Evolutionary conservation across 805 yeast genomes (phyloP), one percentile per base, ranked within the genome.

Genomic region (Lipomyces yamanashiensis): DNA sequence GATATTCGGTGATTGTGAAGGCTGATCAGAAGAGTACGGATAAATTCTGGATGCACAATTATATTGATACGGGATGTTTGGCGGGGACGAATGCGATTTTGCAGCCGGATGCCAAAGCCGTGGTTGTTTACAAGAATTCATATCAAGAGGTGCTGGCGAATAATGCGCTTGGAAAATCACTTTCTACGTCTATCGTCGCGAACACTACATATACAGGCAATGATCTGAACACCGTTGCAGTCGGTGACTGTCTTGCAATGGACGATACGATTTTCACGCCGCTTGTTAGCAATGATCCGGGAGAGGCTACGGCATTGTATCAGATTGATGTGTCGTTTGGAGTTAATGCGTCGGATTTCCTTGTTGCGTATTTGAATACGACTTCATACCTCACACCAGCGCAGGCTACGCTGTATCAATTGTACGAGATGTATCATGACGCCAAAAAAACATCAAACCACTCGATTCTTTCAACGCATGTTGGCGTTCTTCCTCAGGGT

Each of bases 251-350:
- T 19, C 34, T 8, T 33, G 21, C 44, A 2, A 15, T 55, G 51
- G 33, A 55, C 39, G 52, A 55, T 39, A 10, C 23, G 19, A 19
- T 45, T 17, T 37, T 44, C 6, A 43, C 9, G 17, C 59, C 59
- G 5, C 7, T 64, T 72, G 2, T 64, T 28, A 53, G 61, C 7
- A 48, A 58, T 43, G 58, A 43, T 10, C 74, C 76, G 44, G 73
- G 77, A 2, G 75, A 74, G 36, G 49, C 66, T 66, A 54, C 75
- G 74, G 12, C 70, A 72, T 59, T 74, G 66, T 45, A 77, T 74
- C 13, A 71, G 67, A 61, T 69, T 53, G 55, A 73, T 74, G 61
- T 74, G 57, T 60, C 73, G 69, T 68, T 77, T 71, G 66, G 68
- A 77, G 63, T 73, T 72, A 49, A 79, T 71, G 54, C 66, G 60